Evolutionary conservation across 2,329 filamentous ascomycete genomes (phyloP).

Genomic region (Apiospora sp.): DNA sequence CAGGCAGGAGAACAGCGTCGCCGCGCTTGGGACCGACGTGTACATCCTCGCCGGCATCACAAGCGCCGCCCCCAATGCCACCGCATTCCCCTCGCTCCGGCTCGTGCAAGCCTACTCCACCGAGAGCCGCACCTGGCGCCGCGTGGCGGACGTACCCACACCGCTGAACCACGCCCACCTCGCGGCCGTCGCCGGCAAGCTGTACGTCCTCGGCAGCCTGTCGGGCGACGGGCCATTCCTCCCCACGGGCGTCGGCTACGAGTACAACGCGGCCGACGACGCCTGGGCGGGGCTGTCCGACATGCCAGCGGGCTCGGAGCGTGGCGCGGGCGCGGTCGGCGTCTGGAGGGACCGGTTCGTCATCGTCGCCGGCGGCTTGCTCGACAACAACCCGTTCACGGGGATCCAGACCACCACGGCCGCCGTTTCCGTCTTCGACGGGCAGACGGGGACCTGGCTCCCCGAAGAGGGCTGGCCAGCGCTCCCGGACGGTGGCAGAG

Average conservation of each 20-base stretch:
- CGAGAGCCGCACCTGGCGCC: constrained; percentile 3
- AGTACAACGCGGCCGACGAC: background rate
- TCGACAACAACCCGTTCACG: background rate
- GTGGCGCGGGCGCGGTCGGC: background rate
- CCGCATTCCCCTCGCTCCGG: constrained; percentile 38
- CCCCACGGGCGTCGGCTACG: background rate
- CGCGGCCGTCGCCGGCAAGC: constrained; percentile 5
- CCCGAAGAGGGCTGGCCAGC: background rate
- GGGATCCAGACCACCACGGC: background rate
- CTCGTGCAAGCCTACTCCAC: constrained; percentile 13
- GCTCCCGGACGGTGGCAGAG: background rate
- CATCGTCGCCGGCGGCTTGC: background rate
- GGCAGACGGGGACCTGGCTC: constrained; percentile 4
- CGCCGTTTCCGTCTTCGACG: constrained; percentile 10
- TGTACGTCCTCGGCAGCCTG: constrained; percentile 9
- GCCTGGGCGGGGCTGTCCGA: background rate
- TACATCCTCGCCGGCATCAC: constrained; percentile 40
- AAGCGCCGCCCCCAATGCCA: constrained; percentile 48
- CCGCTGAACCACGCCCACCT: constrained; percentile 16
- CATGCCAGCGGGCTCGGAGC: background rate
- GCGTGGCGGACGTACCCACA: background rate
- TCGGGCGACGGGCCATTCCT: background rate
- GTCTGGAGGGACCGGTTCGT: constrained; percentile 2
- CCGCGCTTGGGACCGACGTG: background rate
- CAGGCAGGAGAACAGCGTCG: constrained; percentile 13